Evolutionary conservation across 2,329 filamentous ascomycete species (phyloP).

Genomic region (Fusarium multiceps): DNA sequence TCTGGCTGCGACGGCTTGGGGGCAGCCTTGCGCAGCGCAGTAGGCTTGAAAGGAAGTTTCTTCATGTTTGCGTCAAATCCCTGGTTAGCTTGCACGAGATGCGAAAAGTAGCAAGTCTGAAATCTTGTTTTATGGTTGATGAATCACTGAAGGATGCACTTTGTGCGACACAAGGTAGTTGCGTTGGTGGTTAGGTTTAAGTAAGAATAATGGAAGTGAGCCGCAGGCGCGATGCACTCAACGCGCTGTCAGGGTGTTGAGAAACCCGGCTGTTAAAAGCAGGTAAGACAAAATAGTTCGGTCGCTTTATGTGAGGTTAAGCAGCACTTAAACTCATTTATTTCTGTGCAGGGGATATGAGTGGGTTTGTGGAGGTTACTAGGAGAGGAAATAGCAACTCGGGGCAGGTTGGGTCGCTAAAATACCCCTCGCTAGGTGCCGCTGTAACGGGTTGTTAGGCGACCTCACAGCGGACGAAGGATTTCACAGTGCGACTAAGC

Average conservation of each 20-base stretch:
- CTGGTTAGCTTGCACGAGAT: slow-evolving; percentile 21
- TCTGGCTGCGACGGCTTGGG: slow-evolving; percentile 41
- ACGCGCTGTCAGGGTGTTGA: slow-evolving; percentile 19
- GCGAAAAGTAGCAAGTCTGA: slow-evolving; percentile 15
- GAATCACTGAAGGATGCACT: background rate
- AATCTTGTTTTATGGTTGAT: slow-evolving; percentile 1
- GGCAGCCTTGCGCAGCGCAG: slow-evolving; percentile 53
- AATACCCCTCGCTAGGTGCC: slow-evolving; percentile 32
- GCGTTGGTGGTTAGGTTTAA: background rate
- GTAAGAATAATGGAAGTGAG: background rate
- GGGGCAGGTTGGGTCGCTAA: slow-evolving; percentile 21
- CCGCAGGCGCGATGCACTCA: slow-evolving; percentile 27
- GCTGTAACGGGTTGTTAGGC: slow-evolving; percentile 38
- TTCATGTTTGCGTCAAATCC: slow-evolving; percentile 46
- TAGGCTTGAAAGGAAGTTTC: slow-evolving; percentile 63
- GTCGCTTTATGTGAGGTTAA: background rate
- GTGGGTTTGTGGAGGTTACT: slow-evolving; percentile 20
- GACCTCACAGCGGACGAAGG: slow-evolving; percentile 8
- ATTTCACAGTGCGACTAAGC: slow-evolving; percentile 41
- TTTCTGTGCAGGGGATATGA: background rate
- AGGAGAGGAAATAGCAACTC: slow-evolving; percentile 3
- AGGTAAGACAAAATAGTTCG: background rate
- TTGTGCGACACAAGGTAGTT: background rate
- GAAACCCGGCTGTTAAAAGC: background rate
- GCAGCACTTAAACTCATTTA: background rate